Evolutionary conservation across 176 grass and related monocot species (phyloP).

Genomic region (Hsuehochloa calcarea): DNA sequence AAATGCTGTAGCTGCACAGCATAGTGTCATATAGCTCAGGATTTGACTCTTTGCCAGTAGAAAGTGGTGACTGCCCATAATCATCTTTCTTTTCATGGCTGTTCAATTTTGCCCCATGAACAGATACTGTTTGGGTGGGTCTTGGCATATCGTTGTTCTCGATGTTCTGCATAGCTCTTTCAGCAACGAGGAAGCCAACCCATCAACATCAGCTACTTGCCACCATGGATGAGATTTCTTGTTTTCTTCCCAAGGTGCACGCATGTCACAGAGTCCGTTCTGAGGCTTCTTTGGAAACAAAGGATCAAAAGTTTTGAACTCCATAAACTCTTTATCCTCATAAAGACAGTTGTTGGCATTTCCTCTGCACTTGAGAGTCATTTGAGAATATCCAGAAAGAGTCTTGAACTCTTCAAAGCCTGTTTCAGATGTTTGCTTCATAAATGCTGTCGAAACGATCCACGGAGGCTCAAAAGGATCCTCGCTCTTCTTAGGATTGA

Average conservation of each 20-base stretch:
- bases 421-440: slow-evolving; percentile 49
- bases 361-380: slow-evolving; percentile 43
- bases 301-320: slow-evolving; percentile 47
- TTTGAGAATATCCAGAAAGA: slow-evolving; percentile 8
- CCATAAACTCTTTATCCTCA: slow-evolving; percentile 48
- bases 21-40: slow-evolving; percentile 32
- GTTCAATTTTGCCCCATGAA: slow-evolving; percentile 23
- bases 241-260: slow-evolving; percentile 43
- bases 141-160: slow-evolving; percentile 87
- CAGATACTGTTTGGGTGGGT: slow-evolving; percentile 41
- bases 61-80: slow-evolving; percentile 4
- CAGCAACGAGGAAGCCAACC: slow-evolving; percentile 70
- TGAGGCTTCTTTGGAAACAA: slow-evolving; percentile 40
- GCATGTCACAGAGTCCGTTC: slow-evolving; percentile 38
- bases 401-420: slow-evolving; percentile 30
- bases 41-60: slow-evolving; percentile 10
- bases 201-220: slow-evolving; percentile 67
- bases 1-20: slow-evolving; percentile 35
- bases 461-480: slow-evolving; percentile 39
- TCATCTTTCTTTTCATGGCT: slow-evolving; percentile 31
- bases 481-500: slow-evolving; percentile 15
- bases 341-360: slow-evolving; percentile 27
- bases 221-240: slow-evolving; percentile 77
- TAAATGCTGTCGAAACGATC: slow-evolving; percentile 45
- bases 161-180: slow-evolving; percentile 66